Base-by-base conservation (phyloP, 345 rosid species). In the Aethionema arabicum region DNA sequence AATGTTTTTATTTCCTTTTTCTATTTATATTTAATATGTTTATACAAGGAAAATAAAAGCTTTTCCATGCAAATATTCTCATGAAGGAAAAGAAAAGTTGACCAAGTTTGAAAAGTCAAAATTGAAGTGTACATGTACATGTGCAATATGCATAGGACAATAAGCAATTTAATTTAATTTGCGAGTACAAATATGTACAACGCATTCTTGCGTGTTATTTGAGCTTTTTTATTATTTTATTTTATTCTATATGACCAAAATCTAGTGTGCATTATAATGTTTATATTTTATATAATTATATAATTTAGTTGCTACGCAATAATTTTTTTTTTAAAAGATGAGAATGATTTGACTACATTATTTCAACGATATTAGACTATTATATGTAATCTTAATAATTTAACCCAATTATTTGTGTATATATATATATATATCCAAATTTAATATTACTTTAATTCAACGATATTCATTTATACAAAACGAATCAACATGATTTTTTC, bases 201-300 rank as follows among this genome's bases (percentile, higher is more conserved):
- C 56, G 60, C 73, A 52, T 45, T 44, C 67, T 61, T 61, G 50
- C 62, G 51, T 46, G 56, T 45, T 45, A 53, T 45, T 45, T 52
- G 48, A 47, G 46, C 2, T 8, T 35, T 33, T 35, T 35, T 35
- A 35, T 59, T 60, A 8, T n/a, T 3, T 8, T 11, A 21, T 33
- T 32, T 11, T 3, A 5, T 5, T 32, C 2, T 35, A 33, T 38
- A 27, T 35, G 53, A 51, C 35, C 53, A 67, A 33, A 30, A 59
- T 59, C 59, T 51, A 27, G 32, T 15, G 38, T 67, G 16, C 37
- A 46, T 2, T 13, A 51, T 15, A 44, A 27, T 36, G 37, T 35
- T 13, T 54, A 59, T 45, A 13, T 42, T 40, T 33, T 1, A 33
- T 7, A 13, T 50, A 58, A 21, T 21, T 21, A 21, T 21, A 21